Base-by-base conservation (phyloP, 1,284 basidiomycete species). In the Fomitopsis pinicola region DNA sequence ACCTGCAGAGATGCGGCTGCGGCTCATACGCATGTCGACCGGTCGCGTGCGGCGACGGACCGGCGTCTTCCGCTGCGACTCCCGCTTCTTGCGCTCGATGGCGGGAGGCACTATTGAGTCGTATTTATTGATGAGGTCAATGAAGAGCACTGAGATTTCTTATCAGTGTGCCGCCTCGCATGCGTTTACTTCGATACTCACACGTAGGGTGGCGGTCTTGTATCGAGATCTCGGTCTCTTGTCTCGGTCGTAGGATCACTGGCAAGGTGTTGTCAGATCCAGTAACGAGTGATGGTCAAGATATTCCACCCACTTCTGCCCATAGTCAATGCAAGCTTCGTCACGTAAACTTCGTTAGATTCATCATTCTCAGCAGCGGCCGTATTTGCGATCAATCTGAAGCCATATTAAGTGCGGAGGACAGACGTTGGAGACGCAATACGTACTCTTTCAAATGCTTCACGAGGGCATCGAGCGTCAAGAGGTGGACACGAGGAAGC, bases 41-140 rank as follows among this genome's bases (percentile, higher is more conserved):
- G 91, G 89, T 0, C 89, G 89, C 1, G 95, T 97, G 57, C 93
- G 89, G 72, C 96, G 97, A 50, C 95, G 84, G 26, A 87, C 72
- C 5, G 93, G 94, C 58, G 91, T 80, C 62, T 86, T 88, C 55
- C 94, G 87, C 67, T 93, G 92, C 0, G 89, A 87, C 70, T 97
- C 94, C 46, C 87, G 86, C 67, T 90, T 91, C 80, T 96, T 97
- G 71, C 86, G 87, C 55, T 84, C 80, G 61, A 97, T 86, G 0
- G 95, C 86, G 0, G 88, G 84, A 0, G 95, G 94, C 59, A 98
- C 80, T 59, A 97, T 82, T 3, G 78, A 79, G 17, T 82, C 79
- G 71, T 96, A 94, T 70, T 92, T 82, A 64, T 84, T 86, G 63
- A 98, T 70, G 1, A 98, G 80, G 70, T 98, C 96, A 50, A 94